Percentiles rank a stretch among this genome's conserved stretches.
Conservation (phyloP, 2,329 filamentous ascomycete genomes). For the Ophiosphaerella narmari region DNA sequence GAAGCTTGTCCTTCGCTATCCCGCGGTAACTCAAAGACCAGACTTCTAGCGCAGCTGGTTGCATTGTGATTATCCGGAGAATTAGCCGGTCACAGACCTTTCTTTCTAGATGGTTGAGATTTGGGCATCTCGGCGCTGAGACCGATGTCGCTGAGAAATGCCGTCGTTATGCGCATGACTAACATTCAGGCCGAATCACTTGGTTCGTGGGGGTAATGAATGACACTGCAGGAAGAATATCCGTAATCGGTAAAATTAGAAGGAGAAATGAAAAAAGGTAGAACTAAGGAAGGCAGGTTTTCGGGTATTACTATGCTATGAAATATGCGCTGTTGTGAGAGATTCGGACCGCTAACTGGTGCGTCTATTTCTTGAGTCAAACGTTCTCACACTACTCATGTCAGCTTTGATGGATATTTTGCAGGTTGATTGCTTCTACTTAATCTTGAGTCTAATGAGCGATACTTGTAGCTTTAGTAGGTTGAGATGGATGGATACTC, state of each 20-base stretch:
- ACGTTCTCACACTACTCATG: too few species aligned
- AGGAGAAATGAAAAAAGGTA: not conserved
- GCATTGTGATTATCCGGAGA: conserved; percentile 33
- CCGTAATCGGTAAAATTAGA: not conserved
- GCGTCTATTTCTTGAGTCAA: too few species aligned
- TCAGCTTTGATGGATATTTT: too few species aligned
- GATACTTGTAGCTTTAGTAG: not conserved
- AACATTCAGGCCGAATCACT: conserved; percentile 1
- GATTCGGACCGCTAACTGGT: too few species aligned
- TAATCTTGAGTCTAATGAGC: not conserved
- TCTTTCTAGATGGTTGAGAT: conserved; percentile 19
- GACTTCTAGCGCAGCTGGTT: conserved; percentile 20
- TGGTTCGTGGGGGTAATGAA: not conserved
- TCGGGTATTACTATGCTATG: too few species aligned
- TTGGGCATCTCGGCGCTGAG: conserved; percentile 18
- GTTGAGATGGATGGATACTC: not conserved
- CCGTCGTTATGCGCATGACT: conserved; percentile 21
- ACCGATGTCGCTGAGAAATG: conserved; percentile 29
- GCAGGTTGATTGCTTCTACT: too few species aligned
- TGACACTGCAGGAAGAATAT: not conserved
- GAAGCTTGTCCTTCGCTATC: conserved; percentile 32
- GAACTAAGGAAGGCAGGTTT: not conserved
- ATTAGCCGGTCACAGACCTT: conserved; percentile 40
- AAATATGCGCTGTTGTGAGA: too few species aligned
- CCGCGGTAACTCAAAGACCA: conserved; percentile 25